phyloP scores from a whole-genome alignment of 495 filamentous ascomycete species.

The Penicillium lagena region DNA sequence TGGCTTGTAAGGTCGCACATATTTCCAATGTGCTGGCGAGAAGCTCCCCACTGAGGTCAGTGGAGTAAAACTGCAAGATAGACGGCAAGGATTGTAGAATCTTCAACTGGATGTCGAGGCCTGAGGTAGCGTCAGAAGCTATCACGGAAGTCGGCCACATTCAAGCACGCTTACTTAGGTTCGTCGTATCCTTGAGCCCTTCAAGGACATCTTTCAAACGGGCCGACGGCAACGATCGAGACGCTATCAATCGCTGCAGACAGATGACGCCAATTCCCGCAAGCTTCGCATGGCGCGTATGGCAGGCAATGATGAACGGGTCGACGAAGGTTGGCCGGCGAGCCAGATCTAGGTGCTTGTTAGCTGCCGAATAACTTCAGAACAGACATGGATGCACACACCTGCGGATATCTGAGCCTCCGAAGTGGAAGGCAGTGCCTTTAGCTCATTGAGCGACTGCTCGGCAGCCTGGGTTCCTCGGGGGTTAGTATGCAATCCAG shows the following conservation, averaged over 20 bases:
- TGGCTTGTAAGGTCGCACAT: conserved; percentile 82
- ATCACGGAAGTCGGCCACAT: conserved; percentile 21
- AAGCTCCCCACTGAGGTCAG: conserved; percentile 71
- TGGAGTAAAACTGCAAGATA: conserved; percentile 82
- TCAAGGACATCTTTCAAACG: conserved; percentile 77
- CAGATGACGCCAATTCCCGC: conserved; percentile 81
- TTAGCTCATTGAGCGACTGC: conserved; percentile 87
- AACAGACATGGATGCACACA: conserved; percentile 27
- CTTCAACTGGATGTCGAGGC: conserved; percentile 90
- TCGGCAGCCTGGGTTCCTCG: conserved; percentile 68
- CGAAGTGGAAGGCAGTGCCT: conserved; percentile 65
- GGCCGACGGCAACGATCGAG: conserved; percentile 64
- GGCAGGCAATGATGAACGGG: conserved; percentile 88
- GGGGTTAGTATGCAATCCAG: conserved; percentile 5
- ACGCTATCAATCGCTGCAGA: conserved; percentile 79
- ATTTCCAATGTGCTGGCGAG: conserved; percentile 78
- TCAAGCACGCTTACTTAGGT: conserved; percentile 39
- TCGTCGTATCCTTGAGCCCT: conserved; percentile 75
- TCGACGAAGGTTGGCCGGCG: conserved; percentile 77
- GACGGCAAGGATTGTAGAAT: conserved; percentile 92
- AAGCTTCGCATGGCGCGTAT: conserved; percentile 81
- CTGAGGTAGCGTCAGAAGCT: conserved; percentile 22
- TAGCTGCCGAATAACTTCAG: too few species aligned
- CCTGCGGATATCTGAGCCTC: conserved; percentile 82
- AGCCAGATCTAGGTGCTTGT: conserved; percentile 58